Evolutionary conservation across 2,329 filamentous ascomycete species (phyloP), one percentile per base, ranked within the genome.

Genomic region (Microdochium paspali): DNA sequence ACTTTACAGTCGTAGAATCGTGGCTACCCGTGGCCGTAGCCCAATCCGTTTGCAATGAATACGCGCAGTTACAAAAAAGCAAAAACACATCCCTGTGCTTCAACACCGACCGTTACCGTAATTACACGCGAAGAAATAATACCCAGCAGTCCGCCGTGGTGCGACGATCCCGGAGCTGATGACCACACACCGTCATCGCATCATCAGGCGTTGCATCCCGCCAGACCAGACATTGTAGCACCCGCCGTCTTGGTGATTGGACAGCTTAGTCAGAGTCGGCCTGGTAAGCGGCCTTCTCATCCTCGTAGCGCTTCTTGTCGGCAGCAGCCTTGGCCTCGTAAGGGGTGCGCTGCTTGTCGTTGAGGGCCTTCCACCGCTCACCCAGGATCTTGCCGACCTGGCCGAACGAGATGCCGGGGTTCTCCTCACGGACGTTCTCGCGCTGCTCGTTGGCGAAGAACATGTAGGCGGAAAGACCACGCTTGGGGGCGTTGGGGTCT

Each of bases 401-500:
- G 63, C 89, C 93, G 72, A 98, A 98, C 59, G 86, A 85, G 74
- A 97, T 95, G 61, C 90, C 91, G 32, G 91, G 91, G 80, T 97
- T 97, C 72, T 97, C 91, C 68, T 95, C 90, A 61, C 93, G 89
- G 60, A 98, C 93, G 70, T 93, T 95, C 67, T 97, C 91, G 61
- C 93, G 90, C 75, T 96, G 89, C 74, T 97, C 93, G 66, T 97
- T 97, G 82, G 93, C 93, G 69, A 97, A 98, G 85, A 97, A 97
- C 93, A 98, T 98, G 83, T 98, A 98, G 55, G 93, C 93, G 47
- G 93, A 97, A 45, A 98, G 88, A 77, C 91, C 93, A 72, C 93
- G 90, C 90, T 97, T 98, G 69, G 93, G 93, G 51, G 90, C 91
- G 73, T 96, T 96, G 71, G 90, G 90, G 72, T 96, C 90, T 95